Percentiles rank a stretch among this genome's conserved stretches.
Conservation (phyloP, 371 early-diverging fungal genomes). For the Haplosporangium sp. region DNA sequence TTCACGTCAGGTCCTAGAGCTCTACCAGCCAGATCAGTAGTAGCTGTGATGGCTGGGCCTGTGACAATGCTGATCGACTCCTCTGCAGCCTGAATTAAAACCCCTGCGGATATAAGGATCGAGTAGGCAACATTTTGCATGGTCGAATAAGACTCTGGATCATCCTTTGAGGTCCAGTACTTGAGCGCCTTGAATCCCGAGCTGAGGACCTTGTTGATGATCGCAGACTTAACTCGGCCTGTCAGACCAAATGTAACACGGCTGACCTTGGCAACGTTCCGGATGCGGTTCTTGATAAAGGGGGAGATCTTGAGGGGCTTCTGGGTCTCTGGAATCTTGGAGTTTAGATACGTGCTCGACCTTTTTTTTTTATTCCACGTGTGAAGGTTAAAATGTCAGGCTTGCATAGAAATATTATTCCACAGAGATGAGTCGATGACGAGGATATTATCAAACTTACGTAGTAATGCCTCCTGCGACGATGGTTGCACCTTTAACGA, state of each 20-base stretch:
- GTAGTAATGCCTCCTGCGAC: slow-evolving; percentile 45
- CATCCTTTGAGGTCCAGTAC: slow-evolving; percentile 43
- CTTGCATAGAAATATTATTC: background rate
- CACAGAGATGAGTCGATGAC: background rate
- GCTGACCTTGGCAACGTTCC: slow-evolving; percentile 35
- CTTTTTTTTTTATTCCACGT: slow-evolving; percentile 1
- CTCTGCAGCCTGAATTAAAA: slow-evolving; percentile 47
- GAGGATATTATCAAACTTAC: slow-evolving; percentile 20
- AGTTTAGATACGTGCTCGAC: slow-evolving; percentile 33
- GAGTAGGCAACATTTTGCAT: slow-evolving; percentile 48
- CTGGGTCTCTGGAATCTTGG: slow-evolving; percentile 45
- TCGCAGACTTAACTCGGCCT: slow-evolving; percentile 22
- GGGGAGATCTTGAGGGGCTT: slow-evolving; percentile 49
- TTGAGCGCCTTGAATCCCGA: slow-evolving; percentile 28
- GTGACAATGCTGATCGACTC: slow-evolving; percentile 39
- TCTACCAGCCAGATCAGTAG: slow-evolving; percentile 35
- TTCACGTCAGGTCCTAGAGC: slow-evolving; percentile 38
- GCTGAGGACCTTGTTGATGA: slow-evolving; percentile 23
- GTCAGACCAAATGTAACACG: slow-evolving; percentile 30
- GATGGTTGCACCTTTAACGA: slow-evolving; percentile 42
- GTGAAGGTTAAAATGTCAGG: background rate
- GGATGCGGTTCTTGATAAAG: slow-evolving; percentile 49
- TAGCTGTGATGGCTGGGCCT: slow-evolving; percentile 33
- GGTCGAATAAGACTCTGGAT: slow-evolving; percentile 36
- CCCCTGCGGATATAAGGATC: slow-evolving; percentile 48